Evolutionary conservation across 805 yeast genomes (phyloP).

Genomic region (Wickerhamomyces canadensis): DNA sequence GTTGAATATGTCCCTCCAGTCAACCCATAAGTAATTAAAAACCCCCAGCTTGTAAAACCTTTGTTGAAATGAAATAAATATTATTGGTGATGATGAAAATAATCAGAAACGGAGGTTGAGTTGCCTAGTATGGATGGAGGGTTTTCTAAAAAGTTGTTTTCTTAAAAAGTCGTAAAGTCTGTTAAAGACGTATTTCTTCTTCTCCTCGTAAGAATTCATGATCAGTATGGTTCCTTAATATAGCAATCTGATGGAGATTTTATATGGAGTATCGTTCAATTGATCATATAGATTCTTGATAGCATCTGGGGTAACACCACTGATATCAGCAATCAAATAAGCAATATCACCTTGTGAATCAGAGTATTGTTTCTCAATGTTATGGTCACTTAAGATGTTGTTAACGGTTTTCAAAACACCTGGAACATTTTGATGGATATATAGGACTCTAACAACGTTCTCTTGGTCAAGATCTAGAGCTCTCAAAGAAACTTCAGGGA

Average conservation of each 20-base stretch:
- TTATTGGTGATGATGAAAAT: too few species aligned
- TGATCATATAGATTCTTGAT: constrained; percentile 76
- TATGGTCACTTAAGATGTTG: constrained; percentile 85
- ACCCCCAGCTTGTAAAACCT: too few species aligned
- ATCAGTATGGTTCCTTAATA: constrained; percentile 42
- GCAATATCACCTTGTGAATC: constrained; percentile 93
- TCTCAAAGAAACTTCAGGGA: constrained; percentile 93
- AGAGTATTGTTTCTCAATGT: constrained; percentile 92
- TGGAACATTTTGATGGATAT: constrained; percentile 93
- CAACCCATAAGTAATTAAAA: too few species aligned
- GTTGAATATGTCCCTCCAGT: too few species aligned
- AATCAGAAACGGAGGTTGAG: too few species aligned
- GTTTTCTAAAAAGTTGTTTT: too few species aligned
- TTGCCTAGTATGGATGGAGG: too few species aligned
- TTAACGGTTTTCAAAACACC: constrained; percentile 95
- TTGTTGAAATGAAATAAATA: too few species aligned
- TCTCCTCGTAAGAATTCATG: background rate
- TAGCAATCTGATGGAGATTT: constrained; percentile 79
- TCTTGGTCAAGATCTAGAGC: constrained; percentile 79
- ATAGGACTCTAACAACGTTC: constrained; percentile 82
- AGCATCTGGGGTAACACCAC: constrained; percentile 71
- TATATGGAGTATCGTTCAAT: constrained; percentile 81
- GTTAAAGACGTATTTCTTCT: too few species aligned
- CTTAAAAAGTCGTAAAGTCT: background rate
- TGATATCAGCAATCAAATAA: constrained; percentile 92